Base-by-base conservation (phyloP, 495 filamentous ascomycete species). In the Niebla homalea region DNA sequence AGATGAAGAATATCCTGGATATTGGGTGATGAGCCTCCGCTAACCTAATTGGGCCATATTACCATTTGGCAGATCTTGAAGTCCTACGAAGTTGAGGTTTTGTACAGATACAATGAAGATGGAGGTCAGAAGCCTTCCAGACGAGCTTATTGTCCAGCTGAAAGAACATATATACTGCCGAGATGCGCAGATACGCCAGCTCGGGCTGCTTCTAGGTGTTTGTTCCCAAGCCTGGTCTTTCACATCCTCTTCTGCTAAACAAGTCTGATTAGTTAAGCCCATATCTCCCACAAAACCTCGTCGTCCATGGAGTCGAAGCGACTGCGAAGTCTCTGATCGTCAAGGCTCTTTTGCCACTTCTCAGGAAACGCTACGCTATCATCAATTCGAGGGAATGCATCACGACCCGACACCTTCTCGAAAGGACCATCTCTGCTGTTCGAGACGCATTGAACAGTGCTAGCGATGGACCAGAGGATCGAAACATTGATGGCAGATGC, bases 301-400 rank as follows among this genome's bases (percentile, higher is more conserved):
- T 94, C 5, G 64, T 92, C 41, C 78, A 97, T 58, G 92, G 92
- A 18, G 78, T 87, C n/a, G 80, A 87, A 54, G 81, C 88, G n/a
- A 96, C 90, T 0, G 93, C 92, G 53, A 97, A 96, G 67, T 85
- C 76, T 22, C 74, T 77, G 45, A 76, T 94, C 43, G 67, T 84
- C 20, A 68, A 70, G 38, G 69, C 73, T 8, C 69, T 92, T 16
- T 76, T 96, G 2, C 59, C 75, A 22, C 56, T 60, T 4, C 68
- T 76, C 21, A 50, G 64, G 37, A 64, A 83, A 21, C 71, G 70
- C 36, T 80, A 85, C 58, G 81, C 84, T 29, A 76, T 94, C 50
- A 69, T 95, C 44, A 81, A 78, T 51, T 89, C 81, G 35, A 67
- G 75, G 46, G 90, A 97, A 71, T 96, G 88, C 59, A 85, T 98